These are phyloP conservation scores for Penicillium bovifimosum DNA, from an alignment of 495 filamentous ascomycete species.

Conservation along the genomic window DNA sequence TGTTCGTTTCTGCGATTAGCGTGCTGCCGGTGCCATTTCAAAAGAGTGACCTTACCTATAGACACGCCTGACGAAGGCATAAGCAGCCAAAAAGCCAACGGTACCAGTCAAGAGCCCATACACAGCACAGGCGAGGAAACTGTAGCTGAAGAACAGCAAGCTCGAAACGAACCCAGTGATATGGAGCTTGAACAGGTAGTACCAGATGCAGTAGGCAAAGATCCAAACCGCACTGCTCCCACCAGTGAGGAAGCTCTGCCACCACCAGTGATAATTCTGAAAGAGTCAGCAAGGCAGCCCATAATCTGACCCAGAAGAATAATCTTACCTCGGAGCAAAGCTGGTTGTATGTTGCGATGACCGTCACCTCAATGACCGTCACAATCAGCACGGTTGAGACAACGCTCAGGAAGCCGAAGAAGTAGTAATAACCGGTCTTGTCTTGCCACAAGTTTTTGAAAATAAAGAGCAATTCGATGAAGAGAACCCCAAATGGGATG, in stretches of 20 bases:
- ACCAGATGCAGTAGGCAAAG: conserved; percentile 81
- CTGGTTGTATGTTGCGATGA: conserved; percentile 82
- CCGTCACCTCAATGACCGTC: conserved; percentile 81
- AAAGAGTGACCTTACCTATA: conserved; percentile 58
- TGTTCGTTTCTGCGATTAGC: conserved; percentile 7
- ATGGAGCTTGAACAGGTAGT: conserved; percentile 77
- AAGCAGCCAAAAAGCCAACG: conserved; percentile 81
- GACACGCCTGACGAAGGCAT: conserved; percentile 83
- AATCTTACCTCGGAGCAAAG: conserved; percentile 66
- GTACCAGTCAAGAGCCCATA: conserved; percentile 84
- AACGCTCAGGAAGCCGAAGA: conserved; percentile 83
- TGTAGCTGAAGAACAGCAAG: conserved; percentile 84
- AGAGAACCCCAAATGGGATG: conserved; percentile 89
- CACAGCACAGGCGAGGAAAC: conserved; percentile 70
- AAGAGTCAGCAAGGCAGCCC: conserved; percentile 13
- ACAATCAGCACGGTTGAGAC: conserved; percentile 70
- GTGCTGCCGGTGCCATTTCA: neutral
- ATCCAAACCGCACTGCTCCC: conserved; percentile 79
- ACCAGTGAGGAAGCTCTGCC: conserved; percentile 84
- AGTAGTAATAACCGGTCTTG: conserved; percentile 91
- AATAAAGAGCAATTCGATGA: conserved; percentile 88
- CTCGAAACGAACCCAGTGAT: conserved; percentile 77
- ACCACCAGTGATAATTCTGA: conserved; percentile 94
- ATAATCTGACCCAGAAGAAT: neutral
- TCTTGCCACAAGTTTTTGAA: conserved; percentile 91